Base-by-base conservation (phyloP, 2,329 filamentous ascomycete species). In the Cadophora luteo-olivacea region DNA sequence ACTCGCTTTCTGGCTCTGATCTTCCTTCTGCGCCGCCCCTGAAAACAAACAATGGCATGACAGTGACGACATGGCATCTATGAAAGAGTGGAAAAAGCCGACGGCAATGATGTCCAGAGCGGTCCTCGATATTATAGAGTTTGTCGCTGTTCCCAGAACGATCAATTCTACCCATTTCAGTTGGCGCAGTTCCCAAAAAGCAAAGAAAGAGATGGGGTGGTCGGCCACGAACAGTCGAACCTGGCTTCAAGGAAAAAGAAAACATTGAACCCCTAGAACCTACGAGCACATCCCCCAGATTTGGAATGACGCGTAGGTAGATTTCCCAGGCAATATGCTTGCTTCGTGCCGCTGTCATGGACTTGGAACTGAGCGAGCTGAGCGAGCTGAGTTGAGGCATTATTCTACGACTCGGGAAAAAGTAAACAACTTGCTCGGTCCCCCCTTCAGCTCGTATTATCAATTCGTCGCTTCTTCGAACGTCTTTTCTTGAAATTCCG, bases 391-490 rank as follows among this genome's bases (percentile, higher is more conserved):
- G 38, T 45, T 48, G 38, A 48, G 33, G 5, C 22, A 60, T 45
- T 24, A 45, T 33, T 33, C 12, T 32, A 3, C 1, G 4, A 14
- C 3, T 19, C 11, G 16, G 8, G n/a, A 25, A 45, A 60, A 60
- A 45, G 57, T 60, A 60, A 60, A 60, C 19, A 55, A 48, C 38
- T 55, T 32, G 24, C 25, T 45, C 62, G 33, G 22, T n/a, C 57
- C 55, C 48, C 22, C 41, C 41, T 58, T 58, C 48, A 67, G 55
- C 57, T 32, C 14, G 33, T 8, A 41, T n/a, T 38, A 51, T 66
- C 45, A 33, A 72, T 14, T 38, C 70, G 60, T 60, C 66, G 63
- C 45, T 69, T 72, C 58, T 72, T 74, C 2, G 67, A 48, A 45
- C 48, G 67, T 55, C 66, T 63, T 25, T 57, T 57, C 22, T 55